phyloP scores from a whole-genome alignment of 1,284 basidiomycete genomes.

The Pseudozyma hubeiensis region DNA sequence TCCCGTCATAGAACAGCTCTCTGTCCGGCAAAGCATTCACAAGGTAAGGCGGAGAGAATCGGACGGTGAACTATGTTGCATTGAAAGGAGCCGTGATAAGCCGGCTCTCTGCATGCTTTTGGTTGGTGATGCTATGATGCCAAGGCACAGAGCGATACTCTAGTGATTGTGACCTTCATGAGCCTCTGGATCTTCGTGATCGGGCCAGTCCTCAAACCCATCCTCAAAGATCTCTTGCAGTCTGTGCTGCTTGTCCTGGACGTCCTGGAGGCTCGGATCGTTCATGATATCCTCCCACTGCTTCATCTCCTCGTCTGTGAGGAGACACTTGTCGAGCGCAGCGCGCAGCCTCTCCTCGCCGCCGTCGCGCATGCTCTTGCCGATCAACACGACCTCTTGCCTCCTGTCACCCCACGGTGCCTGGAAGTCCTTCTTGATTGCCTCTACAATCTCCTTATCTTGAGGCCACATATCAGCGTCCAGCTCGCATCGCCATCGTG shows the following conservation, averaged over 20 bases:
- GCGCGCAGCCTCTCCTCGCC: conserved; percentile 65
- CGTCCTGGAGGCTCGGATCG: conserved; percentile 13
- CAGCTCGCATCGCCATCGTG: conserved; percentile 70
- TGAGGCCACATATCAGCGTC: conserved; percentile 69
- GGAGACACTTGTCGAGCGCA: conserved; percentile 68
- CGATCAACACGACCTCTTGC: conserved; percentile 70
- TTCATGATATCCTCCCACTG: conserved; percentile 70
- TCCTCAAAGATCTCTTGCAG: conserved; percentile 69
- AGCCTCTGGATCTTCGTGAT: conserved; percentile 59
- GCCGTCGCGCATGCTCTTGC: conserved; percentile 65
- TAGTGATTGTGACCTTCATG: conserved; percentile 53
- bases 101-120: conserved; percentile 3
- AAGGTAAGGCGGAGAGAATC: neutral
- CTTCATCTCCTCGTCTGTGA: conserved; percentile 70
- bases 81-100: neutral
- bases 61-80: neutral
- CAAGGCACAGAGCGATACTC: neutral
- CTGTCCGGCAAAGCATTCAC: neutral
- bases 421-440: conserved; percentile 70
- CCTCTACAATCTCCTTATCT: conserved; percentile 68
- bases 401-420: conserved; percentile 71
- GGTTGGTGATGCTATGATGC: neutral
- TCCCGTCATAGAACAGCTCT: neutral
- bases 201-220: conserved; percentile 69
- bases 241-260: conserved; percentile 55